These are phyloP conservation scores for Aspergillus phoenicis DNA, from an alignment of 2,329 filamentous ascomycete species.

Conservation along the genomic window DNA sequence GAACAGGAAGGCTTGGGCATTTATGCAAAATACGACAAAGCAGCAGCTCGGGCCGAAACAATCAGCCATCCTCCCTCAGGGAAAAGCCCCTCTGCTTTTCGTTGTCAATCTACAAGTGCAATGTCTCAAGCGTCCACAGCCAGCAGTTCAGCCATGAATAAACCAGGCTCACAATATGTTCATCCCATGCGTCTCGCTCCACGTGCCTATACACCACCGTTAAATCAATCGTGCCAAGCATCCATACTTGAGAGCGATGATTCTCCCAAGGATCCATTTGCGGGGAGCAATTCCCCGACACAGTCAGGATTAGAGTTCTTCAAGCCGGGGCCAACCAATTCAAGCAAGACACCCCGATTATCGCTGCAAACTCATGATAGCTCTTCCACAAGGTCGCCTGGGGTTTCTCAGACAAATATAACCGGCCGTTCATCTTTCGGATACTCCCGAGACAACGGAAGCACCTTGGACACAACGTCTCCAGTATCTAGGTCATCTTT, in stretches of 20 bases:
- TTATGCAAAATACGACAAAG: slow-evolving; percentile 39
- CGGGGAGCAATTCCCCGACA: slow-evolving; percentile 45
- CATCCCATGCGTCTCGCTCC: slow-evolving; percentile 60
- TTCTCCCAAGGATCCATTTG: slow-evolving; percentile 47
- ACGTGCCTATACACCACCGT: slow-evolving; percentile 56
- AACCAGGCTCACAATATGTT: slow-evolving; percentile 55
- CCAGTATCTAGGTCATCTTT: slow-evolving; percentile 59
- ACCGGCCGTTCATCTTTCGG: slow-evolving; percentile 51
- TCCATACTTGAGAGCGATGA: slow-evolving; percentile 52
- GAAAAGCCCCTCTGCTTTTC: slow-evolving; percentile 46
- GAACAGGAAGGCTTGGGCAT: slow-evolving; percentile 63
- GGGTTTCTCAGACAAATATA: slow-evolving; percentile 56
- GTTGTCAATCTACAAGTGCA: slow-evolving; percentile 58
- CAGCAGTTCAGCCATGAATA: slow-evolving; percentile 49
- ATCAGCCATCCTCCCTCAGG: slow-evolving; percentile 36
- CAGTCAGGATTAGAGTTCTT: slow-evolving; percentile 30
- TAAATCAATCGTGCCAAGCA: slow-evolving; percentile 52
- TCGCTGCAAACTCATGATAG: slow-evolving; percentile 44
- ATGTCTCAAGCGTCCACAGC: slow-evolving; percentile 56
- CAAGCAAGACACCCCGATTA: slow-evolving; percentile 32
- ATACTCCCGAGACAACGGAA: slow-evolving; percentile 54
- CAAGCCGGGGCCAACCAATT: slow-evolving; percentile 35
- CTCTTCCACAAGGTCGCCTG: slow-evolving; percentile 52
- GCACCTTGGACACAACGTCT: slow-evolving; percentile 53
- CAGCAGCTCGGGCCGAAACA: slow-evolving; percentile 42